Base-by-base conservation (phyloP, 345 rosid genomes). In the Eucalyptus pauciflora region DNA sequence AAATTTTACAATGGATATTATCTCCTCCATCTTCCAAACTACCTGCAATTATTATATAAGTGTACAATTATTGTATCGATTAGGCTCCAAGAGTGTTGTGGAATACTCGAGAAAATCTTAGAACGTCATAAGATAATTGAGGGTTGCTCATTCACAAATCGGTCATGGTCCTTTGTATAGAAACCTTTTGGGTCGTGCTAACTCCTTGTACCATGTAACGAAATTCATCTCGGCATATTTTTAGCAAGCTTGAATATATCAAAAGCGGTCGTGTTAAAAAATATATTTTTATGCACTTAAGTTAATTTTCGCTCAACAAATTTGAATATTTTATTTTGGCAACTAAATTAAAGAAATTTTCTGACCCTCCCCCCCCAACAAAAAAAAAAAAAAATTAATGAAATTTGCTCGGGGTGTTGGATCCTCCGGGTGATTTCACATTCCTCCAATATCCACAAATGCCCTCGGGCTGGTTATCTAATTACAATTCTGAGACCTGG, bases 21-120 rank as follows among this genome's bases (percentile, higher is more conserved):
- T 8, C 12, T 56, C 62, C 5, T 0, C 6, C 13, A 10, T 56
- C 5, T 56, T 22, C 6, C 1, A 13, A 56, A 56, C 0, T 8
- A 24, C 1, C 1, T 10, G 1, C 1, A 22, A 22, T 22, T 56
- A 56, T 4, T 56, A 56, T 2, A 56, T 56, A 56, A 1, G 12
- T 56, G 3, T 10, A 24, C 1, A 56, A 56, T 8, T 10, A 24
- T 0, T 22, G 1, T 2, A 56, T 56, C 0, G 13, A 9, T 24
- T 4, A 8, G 0, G 0, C 29, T 24, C 0, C 11, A 54, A 4
- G 62, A 56, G 0, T 56, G 0, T 9, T 56, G 10, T 56, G 3
- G 13, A 56, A 10, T 56, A 56, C 13, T 9, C 0, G 0, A 24
- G 0, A 56, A 56, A 56, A 9, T 0, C 12, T 0, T 56, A 56